phyloP scores from a whole-genome alignment of 352 stramenopile genomes.

The Globisporangium orthogonon region DNA sequence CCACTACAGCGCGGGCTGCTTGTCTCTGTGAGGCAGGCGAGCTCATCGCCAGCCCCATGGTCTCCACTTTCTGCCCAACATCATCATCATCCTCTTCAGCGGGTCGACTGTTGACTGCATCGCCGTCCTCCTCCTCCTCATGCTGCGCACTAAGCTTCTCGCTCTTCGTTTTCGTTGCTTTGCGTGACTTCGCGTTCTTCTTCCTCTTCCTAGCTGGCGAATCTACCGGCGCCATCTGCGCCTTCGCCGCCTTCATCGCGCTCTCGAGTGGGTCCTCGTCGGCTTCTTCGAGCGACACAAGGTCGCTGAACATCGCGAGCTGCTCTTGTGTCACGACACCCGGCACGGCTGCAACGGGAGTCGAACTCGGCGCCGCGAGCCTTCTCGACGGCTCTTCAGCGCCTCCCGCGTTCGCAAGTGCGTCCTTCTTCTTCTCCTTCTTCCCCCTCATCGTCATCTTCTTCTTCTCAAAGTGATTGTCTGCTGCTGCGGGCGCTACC shows the following conservation, averaged over 20 bases:
- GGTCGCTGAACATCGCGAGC: conserved; percentile 4
- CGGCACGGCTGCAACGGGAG: neutral
- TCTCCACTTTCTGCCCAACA: too few relatives aligned
- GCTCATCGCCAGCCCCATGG: too few relatives aligned
- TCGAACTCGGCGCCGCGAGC: too few relatives aligned
- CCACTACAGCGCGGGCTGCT: too few relatives aligned
- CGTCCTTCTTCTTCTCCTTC: neutral
- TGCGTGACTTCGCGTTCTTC: neutral
- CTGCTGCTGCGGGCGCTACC: too few relatives aligned
- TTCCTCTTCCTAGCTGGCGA: neutral
- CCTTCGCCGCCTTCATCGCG: conserved; percentile 25
- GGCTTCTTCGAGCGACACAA: conserved; percentile 1
- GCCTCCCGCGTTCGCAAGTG: too few relatives aligned
- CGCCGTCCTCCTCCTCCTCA: too few relatives aligned
- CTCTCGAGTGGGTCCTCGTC: conserved; percentile 28
- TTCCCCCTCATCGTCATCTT: neutral
- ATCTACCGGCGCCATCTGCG: conserved; percentile 11
- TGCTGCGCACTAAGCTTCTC: neutral
- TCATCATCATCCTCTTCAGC: too few relatives aligned
- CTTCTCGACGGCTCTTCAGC: neutral
- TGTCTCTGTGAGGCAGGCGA: too few relatives aligned
- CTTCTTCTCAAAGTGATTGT: too few relatives aligned
- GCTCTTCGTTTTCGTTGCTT: conserved; percentile 3
- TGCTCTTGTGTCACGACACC: conserved; percentile 11
- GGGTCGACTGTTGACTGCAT: too few relatives aligned